Conservation (phyloP, 2,329 filamentous ascomycete genomes). For the Paecilomyces variotii region DNA sequence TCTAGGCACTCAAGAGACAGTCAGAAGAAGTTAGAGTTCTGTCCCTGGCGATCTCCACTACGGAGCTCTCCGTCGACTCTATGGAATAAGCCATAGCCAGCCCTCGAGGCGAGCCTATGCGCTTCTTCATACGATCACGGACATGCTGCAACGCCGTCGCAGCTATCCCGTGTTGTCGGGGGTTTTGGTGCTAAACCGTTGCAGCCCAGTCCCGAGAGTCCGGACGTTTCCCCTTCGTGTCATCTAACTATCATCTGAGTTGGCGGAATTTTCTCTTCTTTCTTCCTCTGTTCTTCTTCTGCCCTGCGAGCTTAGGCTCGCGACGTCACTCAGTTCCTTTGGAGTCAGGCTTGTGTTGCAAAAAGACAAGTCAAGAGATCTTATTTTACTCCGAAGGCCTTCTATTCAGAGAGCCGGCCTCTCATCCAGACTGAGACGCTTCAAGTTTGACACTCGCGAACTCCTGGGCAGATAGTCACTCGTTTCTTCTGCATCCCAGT, state of each 20-base stretch:
- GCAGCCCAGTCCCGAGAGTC: not conserved
- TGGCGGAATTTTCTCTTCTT: not conserved
- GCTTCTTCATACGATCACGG: not conserved
- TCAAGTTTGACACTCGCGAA: constrained; percentile 20
- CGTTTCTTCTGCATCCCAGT: constrained; percentile 9
- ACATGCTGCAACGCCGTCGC: not conserved
- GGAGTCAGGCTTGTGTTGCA: not conserved
- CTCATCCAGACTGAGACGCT: constrained; percentile 10
- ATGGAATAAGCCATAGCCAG: not conserved
- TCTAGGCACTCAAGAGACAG: not conserved
- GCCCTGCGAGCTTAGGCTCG: not conserved
- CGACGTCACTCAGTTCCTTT: not conserved
- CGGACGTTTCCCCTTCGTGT: not conserved
- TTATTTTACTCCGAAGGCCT: not conserved
- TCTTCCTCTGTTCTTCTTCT: not conserved
- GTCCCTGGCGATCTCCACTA: not conserved
- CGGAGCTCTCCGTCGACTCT: not conserved
- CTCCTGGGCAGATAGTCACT: constrained; percentile 10
- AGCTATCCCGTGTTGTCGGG: not conserved
- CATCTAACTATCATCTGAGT: not conserved
- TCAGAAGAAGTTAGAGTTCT: not conserved
- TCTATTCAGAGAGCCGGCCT: not conserved
- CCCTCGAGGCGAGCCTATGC: not conserved
- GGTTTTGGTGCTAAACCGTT: not conserved
- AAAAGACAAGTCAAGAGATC: not conserved